Percentiles rank a stretch among this genome's conserved stretches.
phyloP scores from a whole-genome alignment of 352 stramenopile genomes.

The Elongisporangium anandrum region DNA sequence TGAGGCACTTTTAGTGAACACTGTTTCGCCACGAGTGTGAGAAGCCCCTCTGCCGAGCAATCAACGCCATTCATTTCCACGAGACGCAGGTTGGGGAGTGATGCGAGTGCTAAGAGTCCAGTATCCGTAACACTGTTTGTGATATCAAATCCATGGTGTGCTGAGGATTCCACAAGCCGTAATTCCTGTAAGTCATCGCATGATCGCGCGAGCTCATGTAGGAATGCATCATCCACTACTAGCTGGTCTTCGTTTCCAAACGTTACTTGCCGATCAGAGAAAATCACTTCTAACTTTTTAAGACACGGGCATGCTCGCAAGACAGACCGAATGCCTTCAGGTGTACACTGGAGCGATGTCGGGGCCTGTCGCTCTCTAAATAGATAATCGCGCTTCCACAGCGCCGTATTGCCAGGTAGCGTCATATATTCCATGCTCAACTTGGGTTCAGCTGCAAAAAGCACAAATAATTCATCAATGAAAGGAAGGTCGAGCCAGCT shows the following conservation, averaged over 20 bases:
- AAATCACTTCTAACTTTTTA: conserved; percentile 12
- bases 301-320: conserved; percentile 19
- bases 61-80: conserved; percentile 18
- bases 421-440: conserved; percentile 10
- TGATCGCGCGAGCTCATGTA: conserved; percentile 7
- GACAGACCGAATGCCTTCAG: conserved; percentile 12
- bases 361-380: conserved; percentile 19
- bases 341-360: conserved; percentile 12
- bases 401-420: conserved; percentile 23
- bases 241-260: conserved; percentile 13
- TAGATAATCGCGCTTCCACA: conserved; percentile 28
- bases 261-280: conserved; percentile 24
- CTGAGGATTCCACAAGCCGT: conserved; percentile 12
- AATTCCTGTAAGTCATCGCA: conserved; percentile 16
- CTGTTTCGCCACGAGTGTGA: conserved; percentile 7
- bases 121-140: conserved; percentile 19
- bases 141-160: conserved; percentile 20
- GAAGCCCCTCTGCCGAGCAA: conserved; percentile 11
- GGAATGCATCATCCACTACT: conserved; percentile 19
- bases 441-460: conserved; percentile 21
- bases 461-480: conserved; percentile 22
- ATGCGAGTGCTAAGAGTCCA: conserved; percentile 10
- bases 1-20: conserved; percentile 2
- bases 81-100: conserved; percentile 7
- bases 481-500: conserved; percentile 34